A percentile compares a stretch with the other conserved stretches of the same genome.
These are phyloP conservation scores for Claviceps arundinis DNA, from an alignment of 2,329 filamentous ascomycete genomes.

Conservation along the genomic window DNA sequence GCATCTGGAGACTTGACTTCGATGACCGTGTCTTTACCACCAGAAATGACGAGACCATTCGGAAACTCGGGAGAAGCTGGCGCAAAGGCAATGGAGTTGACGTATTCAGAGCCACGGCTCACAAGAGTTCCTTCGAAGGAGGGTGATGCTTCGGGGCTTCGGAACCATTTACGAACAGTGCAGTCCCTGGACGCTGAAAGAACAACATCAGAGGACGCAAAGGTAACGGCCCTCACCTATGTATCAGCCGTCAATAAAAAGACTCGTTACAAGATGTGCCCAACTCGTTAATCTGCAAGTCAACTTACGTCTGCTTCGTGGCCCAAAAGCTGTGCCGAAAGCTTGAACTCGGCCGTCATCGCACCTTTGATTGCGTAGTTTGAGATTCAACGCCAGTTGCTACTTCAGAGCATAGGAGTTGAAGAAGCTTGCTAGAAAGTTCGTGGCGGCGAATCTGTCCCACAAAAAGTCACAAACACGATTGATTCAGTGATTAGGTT, in stretches of 20 bases:
- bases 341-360: slow-evolving; percentile 78
- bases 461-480: not conserved
- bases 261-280: not conserved
- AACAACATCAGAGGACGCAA: slow-evolving; percentile 57
- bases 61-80: slow-evolving; percentile 55
- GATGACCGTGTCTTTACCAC: slow-evolving; percentile 84
- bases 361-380: slow-evolving; percentile 5
- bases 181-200: slow-evolving; percentile 85
- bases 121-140: slow-evolving; percentile 66
- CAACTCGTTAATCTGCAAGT: not conserved
- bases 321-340: slow-evolving; percentile 77
- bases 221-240: slow-evolving; percentile 77
- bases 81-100: slow-evolving; percentile 73
- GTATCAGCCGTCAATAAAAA: not conserved
- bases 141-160: slow-evolving; percentile 50
- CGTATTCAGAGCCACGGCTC: slow-evolving; percentile 68
- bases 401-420: not conserved
- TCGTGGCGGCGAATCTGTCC: not conserved
- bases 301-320: slow-evolving; percentile 81
- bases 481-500: too few species aligned
- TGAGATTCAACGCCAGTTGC: not conserved
- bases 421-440: not conserved
- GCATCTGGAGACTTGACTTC: slow-evolving; percentile 68
- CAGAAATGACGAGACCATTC: slow-evolving; percentile 73
- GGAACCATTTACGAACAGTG: slow-evolving; percentile 77